Evolutionary conservation across 169 alveolate genomes (phyloP), one percentile per base, ranked within the genome.

Genomic region (Cryptosporidium parvum): DNA sequence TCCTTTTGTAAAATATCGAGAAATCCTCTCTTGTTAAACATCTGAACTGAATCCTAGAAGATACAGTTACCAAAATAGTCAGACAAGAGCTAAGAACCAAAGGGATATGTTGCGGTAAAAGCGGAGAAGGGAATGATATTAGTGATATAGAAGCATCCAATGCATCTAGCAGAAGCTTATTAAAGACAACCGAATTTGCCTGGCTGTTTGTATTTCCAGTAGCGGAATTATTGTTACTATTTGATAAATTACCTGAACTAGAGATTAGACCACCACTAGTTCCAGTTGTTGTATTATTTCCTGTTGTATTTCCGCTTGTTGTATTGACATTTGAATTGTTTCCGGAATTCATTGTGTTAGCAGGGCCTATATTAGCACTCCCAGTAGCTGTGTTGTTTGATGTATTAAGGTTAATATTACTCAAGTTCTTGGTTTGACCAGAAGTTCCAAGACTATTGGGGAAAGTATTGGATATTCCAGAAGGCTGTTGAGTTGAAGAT

Each of bases 111-210:
- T 80, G 73, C 1, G 89, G 80, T 16, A 62, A 16, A n/a, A 80
- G 42, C 31, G 89, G 89, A 26, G 80, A 48, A 37, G 89, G 75
- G 18, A 80, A 44, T 23, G 89, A 80, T 31, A 80, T 62, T 18
- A 80, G 75, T 42, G 89, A 80, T 3, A 65, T 62, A 21, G 75
- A 80, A 80, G 89, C 65, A 18, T 80, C 89, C n/a, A 80, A 16
- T 31, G 89, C 73, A 65, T 59, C 61, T 2, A 80, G 65, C 16
- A 80, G 45, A 18, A 80, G 75, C 26, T 80, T 80, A 59, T 80
- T 80, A 56, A 80, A 80, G 2, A 45, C 56, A 31, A 33, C 68
- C 1, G 89, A 39, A 62, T 59, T 59, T 35, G 67, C 45, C 23
- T 67, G 44, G 7, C 12, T 62, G 26, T 29, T 59, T 14, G 68